A percentile compares a stretch with the other conserved stretches of the same genome.
Evolutionary conservation across 176 grass and related monocot species (phyloP).

Genomic region (Bothriochloa decipiens): DNA sequence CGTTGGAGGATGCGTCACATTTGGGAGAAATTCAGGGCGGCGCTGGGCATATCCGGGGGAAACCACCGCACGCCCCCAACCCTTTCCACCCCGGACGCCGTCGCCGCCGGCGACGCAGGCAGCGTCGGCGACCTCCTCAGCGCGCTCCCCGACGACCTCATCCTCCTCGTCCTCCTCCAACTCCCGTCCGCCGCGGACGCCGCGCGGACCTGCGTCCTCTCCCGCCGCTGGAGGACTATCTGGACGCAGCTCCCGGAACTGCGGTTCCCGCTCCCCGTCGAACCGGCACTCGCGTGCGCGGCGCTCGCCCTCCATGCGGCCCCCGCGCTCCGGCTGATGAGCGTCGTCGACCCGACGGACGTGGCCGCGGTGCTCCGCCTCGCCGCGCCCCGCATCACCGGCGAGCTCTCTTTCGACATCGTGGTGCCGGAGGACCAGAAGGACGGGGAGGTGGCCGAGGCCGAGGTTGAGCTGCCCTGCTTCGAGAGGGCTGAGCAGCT

Average conservation of each 20-base stretch:
- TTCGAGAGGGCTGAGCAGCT: not conserved
- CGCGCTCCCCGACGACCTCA: slow-evolving; percentile 6
- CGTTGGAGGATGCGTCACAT: too few relatives aligned
- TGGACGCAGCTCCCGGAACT: not conserved
- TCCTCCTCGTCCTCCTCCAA: not conserved
- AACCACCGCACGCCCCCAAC: too few relatives aligned
- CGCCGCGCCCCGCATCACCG: not conserved
- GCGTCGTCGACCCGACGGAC: not conserved
- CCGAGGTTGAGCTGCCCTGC: not conserved
- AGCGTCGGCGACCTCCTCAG: not conserved
- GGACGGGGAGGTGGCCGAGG: not conserved
- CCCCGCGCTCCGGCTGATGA: not conserved
- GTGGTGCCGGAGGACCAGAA: not conserved
- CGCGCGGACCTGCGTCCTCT: slow-evolving; percentile 15
- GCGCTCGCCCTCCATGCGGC: not conserved
- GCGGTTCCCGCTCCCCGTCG: too few relatives aligned
- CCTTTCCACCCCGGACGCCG: too few relatives aligned
- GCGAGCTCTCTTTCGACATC: not conserved
- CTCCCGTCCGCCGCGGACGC: not conserved
- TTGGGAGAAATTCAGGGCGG: too few relatives aligned
- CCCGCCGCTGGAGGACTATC: not conserved
- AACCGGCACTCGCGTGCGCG: not conserved
- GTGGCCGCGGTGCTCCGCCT: not conserved
- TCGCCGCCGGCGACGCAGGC: too few relatives aligned
- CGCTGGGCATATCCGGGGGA: too few relatives aligned